A percentile compares a stretch with the other conserved stretches of the same genome.
phyloP scores from a whole-genome alignment of 345 rosid genomes.

The Dimocarpus longan region DNA sequence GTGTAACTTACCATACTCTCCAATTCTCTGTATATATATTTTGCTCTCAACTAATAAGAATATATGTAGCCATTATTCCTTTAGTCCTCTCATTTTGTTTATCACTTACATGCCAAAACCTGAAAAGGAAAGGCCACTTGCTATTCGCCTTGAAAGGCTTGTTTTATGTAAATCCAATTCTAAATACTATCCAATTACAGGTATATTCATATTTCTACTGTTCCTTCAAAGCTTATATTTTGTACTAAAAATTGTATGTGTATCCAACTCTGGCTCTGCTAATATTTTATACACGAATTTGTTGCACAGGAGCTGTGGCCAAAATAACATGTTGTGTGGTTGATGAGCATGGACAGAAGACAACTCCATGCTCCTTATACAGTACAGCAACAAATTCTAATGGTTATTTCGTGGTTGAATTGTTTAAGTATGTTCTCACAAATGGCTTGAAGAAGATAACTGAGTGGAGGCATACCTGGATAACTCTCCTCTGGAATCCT shows the following conservation, averaged over 20 bases:
- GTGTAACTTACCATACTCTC: too few species aligned
- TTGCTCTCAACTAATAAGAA: too few species aligned
- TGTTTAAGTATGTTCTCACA: constrained; percentile 21
- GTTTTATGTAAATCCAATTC: constrained; percentile 32
- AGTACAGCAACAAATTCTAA: constrained; percentile 26
- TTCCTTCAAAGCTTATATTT: too few species aligned
- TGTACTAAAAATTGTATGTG: too few species aligned
- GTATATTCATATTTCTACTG: constrained; percentile 8
- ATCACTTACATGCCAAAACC: too few species aligned
- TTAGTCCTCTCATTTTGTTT: too few species aligned
- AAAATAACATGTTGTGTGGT: constrained; percentile 29
- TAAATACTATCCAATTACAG: constrained; percentile 28
- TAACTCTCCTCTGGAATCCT: constrained; percentile 20
- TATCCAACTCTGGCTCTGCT: too few species aligned
- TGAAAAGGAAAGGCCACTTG: constrained; percentile 19
- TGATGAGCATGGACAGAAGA: constrained; percentile 32
- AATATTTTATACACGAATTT: background rate
- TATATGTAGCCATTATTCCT: too few species aligned
- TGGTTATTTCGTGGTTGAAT: constrained; percentile 28
- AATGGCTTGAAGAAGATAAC: constrained; percentile 23
- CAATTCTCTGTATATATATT: too few species aligned
- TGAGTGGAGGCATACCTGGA: constrained; percentile 39
- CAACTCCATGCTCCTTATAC: constrained; percentile 26
- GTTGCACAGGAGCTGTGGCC: constrained; percentile 25
- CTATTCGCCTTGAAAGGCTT: constrained; percentile 35